Conservation (phyloP, 371 early-diverging fungal genomes). For the Mucor indicus region DNA sequence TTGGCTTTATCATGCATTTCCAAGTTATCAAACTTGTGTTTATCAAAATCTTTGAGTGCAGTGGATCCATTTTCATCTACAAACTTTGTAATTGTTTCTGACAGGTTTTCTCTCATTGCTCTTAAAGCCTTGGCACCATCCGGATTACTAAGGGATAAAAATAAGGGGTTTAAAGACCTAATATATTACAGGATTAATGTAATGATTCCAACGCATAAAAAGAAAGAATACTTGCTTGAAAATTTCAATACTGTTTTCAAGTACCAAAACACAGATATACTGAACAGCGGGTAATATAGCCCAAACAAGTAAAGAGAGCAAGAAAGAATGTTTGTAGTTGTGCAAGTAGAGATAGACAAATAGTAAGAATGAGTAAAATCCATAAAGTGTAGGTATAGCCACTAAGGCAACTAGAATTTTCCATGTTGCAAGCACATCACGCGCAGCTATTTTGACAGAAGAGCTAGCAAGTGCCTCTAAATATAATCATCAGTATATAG, state of each 20-base stretch:
- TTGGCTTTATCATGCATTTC: conserved; percentile 10
- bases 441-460: conserved; percentile 80
- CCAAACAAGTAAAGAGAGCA: conserved; percentile 22
- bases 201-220: neutral
- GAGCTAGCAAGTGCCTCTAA: conserved; percentile 75
- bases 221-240: conserved; percentile 27
- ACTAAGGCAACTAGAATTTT: conserved; percentile 69
- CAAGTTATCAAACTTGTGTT: conserved; percentile 23
- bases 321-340: conserved; percentile 11
- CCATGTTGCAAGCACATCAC: conserved; percentile 89
- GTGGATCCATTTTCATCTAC: conserved; percentile 41
- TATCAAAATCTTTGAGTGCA: conserved; percentile 37
- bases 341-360: conserved; percentile 18
- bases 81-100: conserved; percentile 30
- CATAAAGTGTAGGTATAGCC: conserved; percentile 60
- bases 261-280: conserved; percentile 46
- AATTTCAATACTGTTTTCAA: conserved; percentile 64
- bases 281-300: conserved; percentile 51
- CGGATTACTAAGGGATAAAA: conserved; percentile 23
- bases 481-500: conserved; percentile 4
- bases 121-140: conserved; percentile 16
- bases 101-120: conserved; percentile 21
- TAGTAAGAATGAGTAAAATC: conserved; percentile 48
- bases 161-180: conserved; percentile 17
- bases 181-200: too few relatives aligned